Conservation (phyloP, 257 asterid genomes). For the Ilex asprella region DNA sequence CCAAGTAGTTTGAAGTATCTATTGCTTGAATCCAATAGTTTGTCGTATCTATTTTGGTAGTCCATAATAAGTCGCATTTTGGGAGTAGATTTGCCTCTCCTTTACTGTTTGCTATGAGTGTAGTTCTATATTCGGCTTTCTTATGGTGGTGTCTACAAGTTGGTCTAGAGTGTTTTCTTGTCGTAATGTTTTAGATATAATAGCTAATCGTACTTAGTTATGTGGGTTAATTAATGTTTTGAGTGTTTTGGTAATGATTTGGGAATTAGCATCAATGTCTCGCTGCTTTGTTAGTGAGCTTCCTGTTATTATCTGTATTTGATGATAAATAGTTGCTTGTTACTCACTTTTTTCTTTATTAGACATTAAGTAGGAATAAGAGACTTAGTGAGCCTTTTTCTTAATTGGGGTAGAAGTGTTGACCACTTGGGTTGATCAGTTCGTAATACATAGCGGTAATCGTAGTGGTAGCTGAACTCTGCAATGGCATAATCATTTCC, state of each 20-base stretch:
- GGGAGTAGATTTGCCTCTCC: conserved; percentile 38
- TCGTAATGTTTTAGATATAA: conserved; percentile 37
- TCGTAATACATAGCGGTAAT: conserved; percentile 44
- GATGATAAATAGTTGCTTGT: too few species aligned
- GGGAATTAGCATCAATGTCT: not conserved
- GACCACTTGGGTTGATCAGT: conserved; percentile 22
- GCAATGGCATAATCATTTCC: conserved; percentile 38
- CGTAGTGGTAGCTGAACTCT: conserved; percentile 53
- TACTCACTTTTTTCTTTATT: too few species aligned
- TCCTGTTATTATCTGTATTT: too few species aligned
- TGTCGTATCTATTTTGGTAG: conserved; percentile 43
- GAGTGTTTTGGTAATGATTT: conserved; percentile 23
- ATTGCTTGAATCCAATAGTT: conserved; percentile 20
- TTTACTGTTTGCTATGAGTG: conserved; percentile 33
- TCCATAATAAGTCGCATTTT: conserved; percentile 46
- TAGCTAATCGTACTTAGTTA: conserved; percentile 21
- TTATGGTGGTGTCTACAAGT: conserved; percentile 31
- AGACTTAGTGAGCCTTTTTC: too few species aligned
- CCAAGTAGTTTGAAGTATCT: too few species aligned
- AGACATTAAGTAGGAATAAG: too few species aligned
- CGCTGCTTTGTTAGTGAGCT: too few species aligned
- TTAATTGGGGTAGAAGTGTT: conserved; percentile 26
- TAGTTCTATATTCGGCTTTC: conserved; percentile 46
- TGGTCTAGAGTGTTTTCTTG: conserved; percentile 33
- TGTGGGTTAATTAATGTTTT: conserved; percentile 27